Evolutionary conservation across 2,329 filamentous ascomycete genomes (phyloP).

Genomic region (Fusarium setosum): DNA sequence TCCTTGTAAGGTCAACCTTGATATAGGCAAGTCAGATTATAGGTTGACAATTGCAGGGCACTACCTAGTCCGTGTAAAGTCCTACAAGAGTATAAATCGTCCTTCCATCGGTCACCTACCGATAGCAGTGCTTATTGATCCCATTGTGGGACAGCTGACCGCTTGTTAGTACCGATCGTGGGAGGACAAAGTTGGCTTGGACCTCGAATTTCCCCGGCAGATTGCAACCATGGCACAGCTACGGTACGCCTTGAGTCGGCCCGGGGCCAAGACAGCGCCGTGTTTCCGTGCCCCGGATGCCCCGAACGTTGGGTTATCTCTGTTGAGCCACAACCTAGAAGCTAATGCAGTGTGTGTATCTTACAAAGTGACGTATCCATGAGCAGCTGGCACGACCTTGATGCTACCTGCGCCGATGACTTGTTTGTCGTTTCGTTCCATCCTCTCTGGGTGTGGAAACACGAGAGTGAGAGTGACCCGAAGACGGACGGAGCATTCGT

Average conservation of each 20-base stretch:
- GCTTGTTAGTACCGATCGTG: background rate
- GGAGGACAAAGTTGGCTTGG: background rate
- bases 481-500: slow-evolving; percentile 6
- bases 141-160: background rate
- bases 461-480: background rate
- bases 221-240: slow-evolving; percentile 1
- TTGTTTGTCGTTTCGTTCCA: too few relatives aligned
- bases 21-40: too few relatives aligned
- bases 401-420: background rate
- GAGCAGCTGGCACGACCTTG: background rate
- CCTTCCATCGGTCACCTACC: too few relatives aligned
- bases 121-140: background rate
- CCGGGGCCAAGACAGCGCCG: slow-evolving; percentile 7
- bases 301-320: slow-evolving; percentile 10
- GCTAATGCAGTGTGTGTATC: slow-evolving; percentile 1
- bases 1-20: too few relatives aligned
- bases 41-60: too few relatives aligned
- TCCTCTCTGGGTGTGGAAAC: too few relatives aligned
- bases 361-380: background rate
- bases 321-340: background rate
- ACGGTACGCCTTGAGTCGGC: slow-evolving; percentile 21
- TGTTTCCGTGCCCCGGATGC: slow-evolving; percentile 14
- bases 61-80: too few relatives aligned
- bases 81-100: too few relatives aligned
- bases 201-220: slow-evolving; percentile 7